Conservation (phyloP, 441 rosid genomes). For the Arabidopsis hybrid region DNA sequence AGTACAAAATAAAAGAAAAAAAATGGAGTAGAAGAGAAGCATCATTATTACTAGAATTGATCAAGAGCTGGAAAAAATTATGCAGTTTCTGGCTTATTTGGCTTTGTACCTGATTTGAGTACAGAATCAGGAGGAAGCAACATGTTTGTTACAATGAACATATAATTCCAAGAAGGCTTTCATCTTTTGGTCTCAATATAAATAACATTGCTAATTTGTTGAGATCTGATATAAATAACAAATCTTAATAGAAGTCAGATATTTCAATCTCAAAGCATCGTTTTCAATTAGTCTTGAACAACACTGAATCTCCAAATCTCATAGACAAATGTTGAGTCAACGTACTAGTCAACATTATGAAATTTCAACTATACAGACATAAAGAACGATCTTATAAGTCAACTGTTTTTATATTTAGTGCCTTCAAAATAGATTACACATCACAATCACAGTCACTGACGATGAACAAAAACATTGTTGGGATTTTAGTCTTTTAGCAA, state of each 20-base stretch:
- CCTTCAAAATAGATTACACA: conserved; percentile 4
- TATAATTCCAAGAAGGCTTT: no score
- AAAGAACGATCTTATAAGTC: conserved; percentile 1
- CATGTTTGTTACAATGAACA: no score
- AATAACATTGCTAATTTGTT: background rate
- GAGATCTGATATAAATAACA: background rate
- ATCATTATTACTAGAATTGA: conserved; percentile 30
- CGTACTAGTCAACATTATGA: background rate
- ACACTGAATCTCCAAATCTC: background rate
- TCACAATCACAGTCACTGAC: background rate
- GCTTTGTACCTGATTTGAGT: no score
- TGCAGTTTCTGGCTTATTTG: no score
- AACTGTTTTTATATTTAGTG: conserved; percentile 6
- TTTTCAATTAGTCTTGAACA: background rate
- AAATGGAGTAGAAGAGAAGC: conserved; percentile 28
- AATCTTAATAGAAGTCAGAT: background rate
- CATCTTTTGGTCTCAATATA: no score
- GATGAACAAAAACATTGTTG: conserved; percentile 13
- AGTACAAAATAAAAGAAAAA: conserved; percentile 21
- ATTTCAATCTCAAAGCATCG: background rate
- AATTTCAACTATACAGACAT: background rate
- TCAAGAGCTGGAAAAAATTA: conserved; percentile 28
- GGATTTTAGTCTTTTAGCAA: conserved; percentile 1
- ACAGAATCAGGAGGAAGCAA: no score
- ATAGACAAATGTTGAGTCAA: background rate